Conservation (phyloP, 225 moss, liverwort and hornwort species). For the Lunularia cruciata region DNA sequence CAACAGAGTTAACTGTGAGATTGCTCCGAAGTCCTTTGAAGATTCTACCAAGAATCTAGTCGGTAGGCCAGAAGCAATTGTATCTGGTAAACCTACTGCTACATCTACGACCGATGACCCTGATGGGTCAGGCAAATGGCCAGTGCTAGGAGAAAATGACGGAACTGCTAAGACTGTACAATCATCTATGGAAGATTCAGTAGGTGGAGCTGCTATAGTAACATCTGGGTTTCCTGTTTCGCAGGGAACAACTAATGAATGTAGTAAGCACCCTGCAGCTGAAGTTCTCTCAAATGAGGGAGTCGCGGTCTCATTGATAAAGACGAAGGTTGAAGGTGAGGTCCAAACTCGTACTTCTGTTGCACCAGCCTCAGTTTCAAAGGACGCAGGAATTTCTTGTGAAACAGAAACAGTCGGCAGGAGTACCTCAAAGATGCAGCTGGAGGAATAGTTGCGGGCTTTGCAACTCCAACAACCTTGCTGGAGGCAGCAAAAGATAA, state of each 20-base stretch:
- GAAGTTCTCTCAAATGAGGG: slow-evolving; percentile 1
- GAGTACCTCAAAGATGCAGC: slow-evolving; percentile 5
- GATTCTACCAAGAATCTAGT: neutral
- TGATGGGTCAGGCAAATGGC: slow-evolving; percentile 5
- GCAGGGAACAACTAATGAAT: slow-evolving; percentile 2
- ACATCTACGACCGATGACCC: neutral
- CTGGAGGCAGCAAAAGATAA: neutral
- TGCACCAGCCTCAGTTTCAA: slow-evolving; percentile 3
- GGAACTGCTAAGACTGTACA: neutral
- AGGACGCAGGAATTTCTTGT: slow-evolving; percentile 14
- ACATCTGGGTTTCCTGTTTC: neutral
- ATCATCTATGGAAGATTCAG: neutral
- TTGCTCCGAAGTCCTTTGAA: neutral
- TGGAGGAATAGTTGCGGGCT: slow-evolving; percentile 6
- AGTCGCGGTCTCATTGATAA: slow-evolving; percentile 9
- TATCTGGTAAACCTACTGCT: slow-evolving; percentile 1
- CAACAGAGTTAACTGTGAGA: neutral
- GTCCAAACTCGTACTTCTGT: slow-evolving; percentile 6
- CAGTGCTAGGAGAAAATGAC: slow-evolving; percentile 1
- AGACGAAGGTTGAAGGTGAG: slow-evolving; percentile 9
- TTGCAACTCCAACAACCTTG: slow-evolving; percentile 8
- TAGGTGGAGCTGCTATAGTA: slow-evolving; percentile 8
- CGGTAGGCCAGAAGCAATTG: neutral
- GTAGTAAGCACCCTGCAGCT: neutral
- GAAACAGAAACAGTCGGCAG: slow-evolving; percentile 9